Conservation (phyloP, 2,329 filamentous ascomycete genomes). For the Fusarium robinianum region DNA sequence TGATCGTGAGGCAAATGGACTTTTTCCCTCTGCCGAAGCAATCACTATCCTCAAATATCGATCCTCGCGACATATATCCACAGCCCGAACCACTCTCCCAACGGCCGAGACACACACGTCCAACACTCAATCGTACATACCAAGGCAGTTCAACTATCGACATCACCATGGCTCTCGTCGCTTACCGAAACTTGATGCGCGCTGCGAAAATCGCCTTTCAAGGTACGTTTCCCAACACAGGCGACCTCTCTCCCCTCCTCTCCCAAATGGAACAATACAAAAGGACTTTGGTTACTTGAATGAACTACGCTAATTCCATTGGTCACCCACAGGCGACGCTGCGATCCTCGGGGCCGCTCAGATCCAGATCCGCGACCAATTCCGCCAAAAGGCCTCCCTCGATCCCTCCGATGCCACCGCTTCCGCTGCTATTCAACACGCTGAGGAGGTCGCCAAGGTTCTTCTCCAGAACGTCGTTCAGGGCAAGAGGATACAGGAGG, state of each 20-base stretch:
- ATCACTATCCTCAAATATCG: slow-evolving; percentile 6
- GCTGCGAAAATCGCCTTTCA: slow-evolving; percentile 82
- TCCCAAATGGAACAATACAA: no score
- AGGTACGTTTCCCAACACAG: slow-evolving; percentile 55
- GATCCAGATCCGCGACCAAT: slow-evolving; percentile 71
- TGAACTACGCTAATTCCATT: neutral
- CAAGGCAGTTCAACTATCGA: slow-evolving; percentile 20
- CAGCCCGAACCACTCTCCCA: neutral
- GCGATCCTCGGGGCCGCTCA: slow-evolving; percentile 72
- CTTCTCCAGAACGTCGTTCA: slow-evolving; percentile 87
- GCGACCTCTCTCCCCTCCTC: neutral
- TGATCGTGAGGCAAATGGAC: slow-evolving; percentile 1
- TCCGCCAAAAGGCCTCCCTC: slow-evolving; percentile 68
- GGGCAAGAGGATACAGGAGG: slow-evolving; percentile 59
- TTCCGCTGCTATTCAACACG: slow-evolving; percentile 71
- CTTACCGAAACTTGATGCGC: slow-evolving; percentile 81
- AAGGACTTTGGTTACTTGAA: no score
- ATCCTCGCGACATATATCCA: slow-evolving; percentile 1
- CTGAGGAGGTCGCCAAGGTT: slow-evolving; percentile 80
- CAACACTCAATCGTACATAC: neutral
- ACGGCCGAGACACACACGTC: neutral
- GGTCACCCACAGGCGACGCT: slow-evolving; percentile 64
- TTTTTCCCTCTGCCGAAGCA: slow-evolving; percentile 21
- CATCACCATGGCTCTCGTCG: slow-evolving; percentile 66
- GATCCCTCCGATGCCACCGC: slow-evolving; percentile 62